These are phyloP conservation scores for Saccharomycopsis sp. DNA, from an alignment of 805 yeast species.

Conservation along the genomic window DNA sequence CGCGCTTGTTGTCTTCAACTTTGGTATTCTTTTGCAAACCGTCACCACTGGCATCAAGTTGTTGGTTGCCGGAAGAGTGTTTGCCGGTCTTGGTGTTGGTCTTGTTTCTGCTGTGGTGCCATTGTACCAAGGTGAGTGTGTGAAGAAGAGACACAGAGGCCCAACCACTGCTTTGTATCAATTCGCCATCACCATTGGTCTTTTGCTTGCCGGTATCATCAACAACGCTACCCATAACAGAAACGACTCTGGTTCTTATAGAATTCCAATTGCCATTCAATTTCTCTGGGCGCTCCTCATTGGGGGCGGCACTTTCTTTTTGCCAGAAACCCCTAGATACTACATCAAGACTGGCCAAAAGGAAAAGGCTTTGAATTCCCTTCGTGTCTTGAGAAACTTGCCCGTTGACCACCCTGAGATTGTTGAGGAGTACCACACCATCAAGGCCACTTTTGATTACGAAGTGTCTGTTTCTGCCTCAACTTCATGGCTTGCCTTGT, in stretches of 20 bases:
- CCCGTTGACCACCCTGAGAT: conserved; percentile 37
- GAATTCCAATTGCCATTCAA: conserved; percentile 60
- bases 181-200: conserved; percentile 67
- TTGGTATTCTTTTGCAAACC: conserved; percentile 46
- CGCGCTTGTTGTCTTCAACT: conserved; percentile 39
- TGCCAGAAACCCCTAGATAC: conserved; percentile 70
- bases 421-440: conserved; percentile 38
- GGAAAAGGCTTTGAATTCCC: conserved; percentile 41
- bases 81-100: conserved; percentile 65
- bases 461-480: conserved; percentile 47
- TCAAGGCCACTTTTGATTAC: conserved; percentile 38
- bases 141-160: conserved; percentile 53
- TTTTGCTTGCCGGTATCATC: conserved; percentile 56
- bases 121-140: conserved; percentile 53
- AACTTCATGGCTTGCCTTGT: conserved; percentile 31
- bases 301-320: conserved; percentile 41
- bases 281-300: conserved; percentile 49
- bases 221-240: conserved; percentile 47
- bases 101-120: conserved; percentile 62
- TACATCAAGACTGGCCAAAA: conserved; percentile 45
- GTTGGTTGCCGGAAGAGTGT: conserved; percentile 57
- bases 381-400: conserved; percentile 52
- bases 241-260: conserved; percentile 44
- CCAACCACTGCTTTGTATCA: conserved; percentile 67
- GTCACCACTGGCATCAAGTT: conserved; percentile 38